These are phyloP conservation scores for Cunninghamia lanceolata DNA, from an alignment of 75 land plant species.

Conservation along the genomic window DNA sequence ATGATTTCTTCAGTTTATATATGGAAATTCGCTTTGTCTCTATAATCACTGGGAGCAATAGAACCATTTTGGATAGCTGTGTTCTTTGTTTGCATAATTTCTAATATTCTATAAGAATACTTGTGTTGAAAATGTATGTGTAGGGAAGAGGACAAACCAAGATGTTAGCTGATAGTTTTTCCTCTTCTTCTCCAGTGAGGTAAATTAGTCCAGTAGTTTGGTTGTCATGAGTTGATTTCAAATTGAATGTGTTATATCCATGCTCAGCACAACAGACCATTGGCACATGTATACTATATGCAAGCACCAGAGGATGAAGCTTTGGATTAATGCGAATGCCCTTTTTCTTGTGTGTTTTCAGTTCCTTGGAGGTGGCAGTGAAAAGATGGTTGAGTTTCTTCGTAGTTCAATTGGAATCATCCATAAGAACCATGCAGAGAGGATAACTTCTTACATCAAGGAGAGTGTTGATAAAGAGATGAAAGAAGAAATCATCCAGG, in stretches of 20 bases:
- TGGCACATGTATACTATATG: not conserved
- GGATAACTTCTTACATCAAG: slow-evolving; percentile 85
- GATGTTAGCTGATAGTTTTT: not conserved
- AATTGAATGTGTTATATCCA: not conserved
- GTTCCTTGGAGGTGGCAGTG: slow-evolving; percentile 66
- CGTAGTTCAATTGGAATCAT: slow-evolving; percentile 90
- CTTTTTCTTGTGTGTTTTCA: slow-evolving; percentile 53
- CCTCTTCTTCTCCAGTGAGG: not conserved
- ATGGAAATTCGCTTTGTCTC: no score
- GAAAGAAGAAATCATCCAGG: slow-evolving; percentile 35
- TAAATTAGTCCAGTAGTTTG: not conserved
- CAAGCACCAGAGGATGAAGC: not conserved
- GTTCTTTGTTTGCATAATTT: not conserved
- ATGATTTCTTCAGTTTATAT: no score
- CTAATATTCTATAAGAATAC: not conserved
- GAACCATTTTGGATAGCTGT: not conserved
- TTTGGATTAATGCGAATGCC: not conserved
- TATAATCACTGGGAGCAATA: not conserved
- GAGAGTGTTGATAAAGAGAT: slow-evolving; percentile 84
- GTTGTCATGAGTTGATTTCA: not conserved
- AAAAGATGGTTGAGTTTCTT: slow-evolving; percentile 89
- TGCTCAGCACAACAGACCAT: not conserved
- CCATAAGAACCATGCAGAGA: slow-evolving; percentile 92
- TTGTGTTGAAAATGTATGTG: not conserved
- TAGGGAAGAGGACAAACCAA: not conserved